Evolutionary conservation across 2,329 filamentous ascomycete species (phyloP).

Genomic region (Colletotrichum lentis): DNA sequence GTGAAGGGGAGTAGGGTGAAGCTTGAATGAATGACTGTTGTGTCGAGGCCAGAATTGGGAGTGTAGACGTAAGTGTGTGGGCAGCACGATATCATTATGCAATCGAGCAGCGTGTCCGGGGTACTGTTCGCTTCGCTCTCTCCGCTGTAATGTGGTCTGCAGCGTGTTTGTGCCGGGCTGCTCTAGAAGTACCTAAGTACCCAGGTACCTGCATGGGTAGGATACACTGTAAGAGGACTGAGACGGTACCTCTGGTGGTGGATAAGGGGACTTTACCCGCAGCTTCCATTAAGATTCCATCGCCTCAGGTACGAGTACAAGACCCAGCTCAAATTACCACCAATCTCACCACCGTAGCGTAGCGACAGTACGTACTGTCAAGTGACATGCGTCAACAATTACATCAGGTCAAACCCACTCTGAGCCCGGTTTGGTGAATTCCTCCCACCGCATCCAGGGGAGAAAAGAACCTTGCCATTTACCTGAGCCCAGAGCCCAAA

Average conservation of each 20-base stretch:
- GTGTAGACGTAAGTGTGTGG: constrained; percentile 8
- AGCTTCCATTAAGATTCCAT: constrained; percentile 35
- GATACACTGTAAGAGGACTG: too few species aligned
- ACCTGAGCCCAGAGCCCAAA: neutral
- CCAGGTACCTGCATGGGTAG: too few species aligned
- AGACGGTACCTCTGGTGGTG: neutral
- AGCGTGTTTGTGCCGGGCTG: neutral
- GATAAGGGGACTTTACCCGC: constrained; percentile 11
- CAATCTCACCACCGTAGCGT: neutral
- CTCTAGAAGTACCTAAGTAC: neutral
- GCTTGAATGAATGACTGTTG: constrained; percentile 6
- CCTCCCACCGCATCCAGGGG: neutral
- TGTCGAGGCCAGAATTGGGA: constrained; percentile 8
- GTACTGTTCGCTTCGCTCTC: neutral
- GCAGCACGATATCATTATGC: constrained; percentile 23
- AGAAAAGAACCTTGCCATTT: neutral
- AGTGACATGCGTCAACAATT: constrained; percentile 4
- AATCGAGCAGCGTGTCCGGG: constrained; percentile 3
- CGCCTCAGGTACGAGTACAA: constrained; percentile 14
- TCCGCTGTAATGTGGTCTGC: neutral
- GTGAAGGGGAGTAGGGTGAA: neutral
- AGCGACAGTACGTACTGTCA: neutral
- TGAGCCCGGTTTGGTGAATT: constrained; percentile 2
- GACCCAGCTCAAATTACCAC: neutral
- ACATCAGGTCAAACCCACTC: constrained; percentile 16